Conservation (phyloP, 495 filamentous ascomycete genomes). For the Hypoxylon rickii region DNA sequence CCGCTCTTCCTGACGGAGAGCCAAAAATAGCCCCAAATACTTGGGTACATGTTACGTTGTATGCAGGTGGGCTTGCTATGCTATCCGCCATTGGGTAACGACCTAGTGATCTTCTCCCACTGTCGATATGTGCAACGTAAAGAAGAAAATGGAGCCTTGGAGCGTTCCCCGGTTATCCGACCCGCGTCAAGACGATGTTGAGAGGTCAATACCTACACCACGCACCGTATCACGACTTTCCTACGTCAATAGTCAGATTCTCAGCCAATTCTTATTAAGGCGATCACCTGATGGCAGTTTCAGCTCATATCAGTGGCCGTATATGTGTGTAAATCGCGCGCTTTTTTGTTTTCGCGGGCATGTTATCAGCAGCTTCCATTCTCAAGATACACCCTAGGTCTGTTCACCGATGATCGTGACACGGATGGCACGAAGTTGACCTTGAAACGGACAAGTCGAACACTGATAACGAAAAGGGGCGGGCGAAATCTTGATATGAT, state of each 20-base stretch:
- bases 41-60: constrained; percentile 28
- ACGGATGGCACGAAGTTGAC: constrained; percentile 20
- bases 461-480: background rate
- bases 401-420: constrained; percentile 19
- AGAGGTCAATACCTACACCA: background rate
- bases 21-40: constrained; percentile 30
- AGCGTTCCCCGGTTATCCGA: constrained; percentile 24
- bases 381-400: constrained; percentile 10
- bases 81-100: constrained; percentile 17
- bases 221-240: constrained; percentile 1
- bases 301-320: background rate
- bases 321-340: background rate
- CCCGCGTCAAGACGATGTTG: background rate
- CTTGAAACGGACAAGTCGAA: constrained; percentile 16
- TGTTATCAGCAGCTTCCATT: too few relatives aligned
- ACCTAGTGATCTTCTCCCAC: constrained; percentile 16
- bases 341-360: too few relatives aligned
- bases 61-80: constrained; percentile 23
- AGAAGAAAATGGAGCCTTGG: constrained; percentile 10
- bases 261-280: background rate
- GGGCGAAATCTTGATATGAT: background rate
- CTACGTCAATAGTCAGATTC: background rate
- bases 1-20: constrained; percentile 28
- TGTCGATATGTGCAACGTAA: constrained; percentile 9
- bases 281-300: too few relatives aligned